A percentile compares a stretch with the other conserved stretches of the same genome.
Conservation (phyloP, 305 asterid species). For the Solanum hybrid region DNA sequence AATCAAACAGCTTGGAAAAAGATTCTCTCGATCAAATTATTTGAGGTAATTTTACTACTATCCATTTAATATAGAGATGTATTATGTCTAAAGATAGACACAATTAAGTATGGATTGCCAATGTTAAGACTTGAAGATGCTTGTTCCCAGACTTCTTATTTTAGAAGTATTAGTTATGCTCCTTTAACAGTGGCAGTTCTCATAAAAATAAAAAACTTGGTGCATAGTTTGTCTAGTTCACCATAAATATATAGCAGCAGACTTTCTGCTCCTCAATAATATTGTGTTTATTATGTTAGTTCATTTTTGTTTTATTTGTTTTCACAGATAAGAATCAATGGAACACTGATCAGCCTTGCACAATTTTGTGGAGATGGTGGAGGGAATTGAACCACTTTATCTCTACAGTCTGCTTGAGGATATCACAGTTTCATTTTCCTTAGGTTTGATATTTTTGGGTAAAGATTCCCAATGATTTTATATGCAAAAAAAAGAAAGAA, state of each 20-base stretch:
- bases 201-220: background rate
- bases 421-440: background rate
- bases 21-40: background rate
- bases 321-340: background rate
- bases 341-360: background rate
- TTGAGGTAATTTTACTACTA: background rate
- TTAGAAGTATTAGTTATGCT: background rate
- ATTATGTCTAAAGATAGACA: background rate
- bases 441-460: background rate
- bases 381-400: background rate
- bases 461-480: background rate
- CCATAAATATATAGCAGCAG: background rate
- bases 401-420: background rate
- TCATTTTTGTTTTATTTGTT: background rate
- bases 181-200: background rate
- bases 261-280: background rate
- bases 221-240: background rate
- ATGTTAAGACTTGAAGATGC: background rate
- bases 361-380: background rate
- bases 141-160: background rate
- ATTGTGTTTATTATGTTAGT: background rate
- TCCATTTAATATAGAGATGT: background rate
- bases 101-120: background rate
- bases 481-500: background rate
- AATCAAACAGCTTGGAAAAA: background rate